Evolutionary conservation across 2,329 filamentous ascomycete species (phyloP).

Genomic region (Aspergillus sp.): DNA sequence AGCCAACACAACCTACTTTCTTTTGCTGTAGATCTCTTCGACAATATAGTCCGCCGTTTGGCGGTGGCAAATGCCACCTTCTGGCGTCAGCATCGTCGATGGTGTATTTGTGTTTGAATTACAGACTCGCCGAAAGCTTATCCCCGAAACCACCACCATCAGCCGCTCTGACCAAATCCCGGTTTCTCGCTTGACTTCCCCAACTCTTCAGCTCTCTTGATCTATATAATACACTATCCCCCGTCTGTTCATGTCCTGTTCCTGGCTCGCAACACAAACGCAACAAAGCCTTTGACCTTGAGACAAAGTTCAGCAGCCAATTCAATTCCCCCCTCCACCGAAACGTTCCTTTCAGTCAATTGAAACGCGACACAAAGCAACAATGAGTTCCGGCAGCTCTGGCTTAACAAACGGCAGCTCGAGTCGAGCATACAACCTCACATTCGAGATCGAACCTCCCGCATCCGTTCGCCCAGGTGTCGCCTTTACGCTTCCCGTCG

Average conservation of each 20-base stretch:
- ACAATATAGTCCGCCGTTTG: background rate
- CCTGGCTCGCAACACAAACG: background rate
- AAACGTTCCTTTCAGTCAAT: background rate
- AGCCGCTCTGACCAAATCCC: background rate
- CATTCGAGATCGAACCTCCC: conserved; percentile 37
- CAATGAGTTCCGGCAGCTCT: conserved; percentile 23
- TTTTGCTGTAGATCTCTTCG: conserved; percentile 3
- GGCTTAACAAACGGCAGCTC: conserved; percentile 19
- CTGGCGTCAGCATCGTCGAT: background rate
- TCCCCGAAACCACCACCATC: background rate
- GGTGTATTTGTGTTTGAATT: conserved; percentile 4
- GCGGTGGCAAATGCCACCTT: conserved; percentile 7
- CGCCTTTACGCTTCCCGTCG: conserved; percentile 37
- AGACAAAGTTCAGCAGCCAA: background rate
- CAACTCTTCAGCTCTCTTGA: background rate
- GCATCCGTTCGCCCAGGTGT: conserved; percentile 29
- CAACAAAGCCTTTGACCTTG: background rate
- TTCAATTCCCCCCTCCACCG: background rate
- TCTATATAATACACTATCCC: conserved; percentile 6
- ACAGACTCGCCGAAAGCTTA: background rate
- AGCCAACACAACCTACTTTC: background rate
- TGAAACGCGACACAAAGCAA: background rate
- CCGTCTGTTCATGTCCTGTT: background rate
- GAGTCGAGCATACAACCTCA: conserved; percentile 34
- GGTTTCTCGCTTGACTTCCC: background rate